Conservation (phyloP, 305 asterid species). For the Plantago rigida region DNA sequence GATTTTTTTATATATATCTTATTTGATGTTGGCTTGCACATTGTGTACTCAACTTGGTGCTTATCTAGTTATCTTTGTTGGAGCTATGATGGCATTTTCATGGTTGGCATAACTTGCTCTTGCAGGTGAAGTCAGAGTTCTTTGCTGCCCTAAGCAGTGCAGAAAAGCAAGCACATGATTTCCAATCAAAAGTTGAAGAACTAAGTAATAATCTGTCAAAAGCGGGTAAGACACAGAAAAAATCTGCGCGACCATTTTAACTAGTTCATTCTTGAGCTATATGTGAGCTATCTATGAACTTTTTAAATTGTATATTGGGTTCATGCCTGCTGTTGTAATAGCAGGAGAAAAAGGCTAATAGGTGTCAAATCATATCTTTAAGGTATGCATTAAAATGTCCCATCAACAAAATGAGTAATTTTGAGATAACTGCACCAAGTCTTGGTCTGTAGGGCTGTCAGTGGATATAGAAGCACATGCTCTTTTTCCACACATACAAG, state of each 20-base stretch:
- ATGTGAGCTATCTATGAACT: background rate
- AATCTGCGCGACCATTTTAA: background rate
- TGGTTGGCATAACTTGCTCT: constrained; percentile 20
- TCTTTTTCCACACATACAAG: background rate
- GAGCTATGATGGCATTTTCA: constrained; percentile 15
- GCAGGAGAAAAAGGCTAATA: too few relatives aligned
- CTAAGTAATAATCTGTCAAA: constrained; percentile 50
- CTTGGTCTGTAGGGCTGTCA: background rate
- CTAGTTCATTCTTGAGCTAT: background rate
- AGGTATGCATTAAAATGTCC: too few relatives aligned
- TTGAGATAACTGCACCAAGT: background rate
- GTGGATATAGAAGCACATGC: background rate
- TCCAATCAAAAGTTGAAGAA: constrained; percentile 55
- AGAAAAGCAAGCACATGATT: constrained; percentile 71
- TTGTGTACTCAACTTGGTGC: too few relatives aligned
- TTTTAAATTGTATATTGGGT: too few relatives aligned
- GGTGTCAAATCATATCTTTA: too few relatives aligned
- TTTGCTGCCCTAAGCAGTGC: constrained; percentile 87
- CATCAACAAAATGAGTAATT: background rate
- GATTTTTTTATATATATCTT: too few relatives aligned
- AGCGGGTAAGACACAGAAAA: constrained; percentile 41
- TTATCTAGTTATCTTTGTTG: background rate
- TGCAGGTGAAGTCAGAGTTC: constrained; percentile 85
- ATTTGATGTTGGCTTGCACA: too few relatives aligned
- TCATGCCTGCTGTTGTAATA: too few relatives aligned